Conservation (phyloP, 257 asterid genomes). For the Linaria vulgaris region DNA sequence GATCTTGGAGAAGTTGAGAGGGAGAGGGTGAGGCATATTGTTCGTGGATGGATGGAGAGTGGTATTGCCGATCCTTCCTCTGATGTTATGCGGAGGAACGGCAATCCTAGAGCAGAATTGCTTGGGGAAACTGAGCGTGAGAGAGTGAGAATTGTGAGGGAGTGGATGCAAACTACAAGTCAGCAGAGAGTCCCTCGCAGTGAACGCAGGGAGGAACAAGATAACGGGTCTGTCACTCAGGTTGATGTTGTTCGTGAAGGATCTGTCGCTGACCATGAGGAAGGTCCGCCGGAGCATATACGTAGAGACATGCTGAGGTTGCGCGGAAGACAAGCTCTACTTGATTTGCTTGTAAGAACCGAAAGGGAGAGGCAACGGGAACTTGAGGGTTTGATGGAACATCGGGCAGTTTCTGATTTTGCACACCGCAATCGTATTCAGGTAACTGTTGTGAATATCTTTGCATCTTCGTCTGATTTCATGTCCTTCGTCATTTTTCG, state of each 20-base stretch:
- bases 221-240: slow-evolving; percentile 43
- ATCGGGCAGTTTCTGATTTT: slow-evolving; percentile 50
- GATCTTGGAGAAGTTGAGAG: slow-evolving; percentile 87
- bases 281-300: slow-evolving; percentile 69
- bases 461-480: not conserved
- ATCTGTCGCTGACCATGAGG: slow-evolving; percentile 45
- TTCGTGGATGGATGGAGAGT: slow-evolving; percentile 92
- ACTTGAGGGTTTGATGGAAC: slow-evolving; percentile 40
- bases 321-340: slow-evolving; percentile 67
- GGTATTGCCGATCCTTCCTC: slow-evolving; percentile 62
- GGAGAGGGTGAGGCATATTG: slow-evolving; percentile 91
- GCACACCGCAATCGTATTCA: slow-evolving; percentile 51
- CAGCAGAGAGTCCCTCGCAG: slow-evolving; percentile 80
- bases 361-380: slow-evolving; percentile 52
- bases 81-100: slow-evolving; percentile 50
- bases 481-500: not conserved
- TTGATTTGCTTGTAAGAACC: slow-evolving; percentile 54
- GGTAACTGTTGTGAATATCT: slow-evolving; percentile 21
- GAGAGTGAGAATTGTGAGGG: slow-evolving; percentile 88
- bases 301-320: slow-evolving; percentile 65
- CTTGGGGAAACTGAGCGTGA: slow-evolving; percentile 92
- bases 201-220: slow-evolving; percentile 60
- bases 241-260: slow-evolving; percentile 52
- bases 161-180: slow-evolving; percentile 88
- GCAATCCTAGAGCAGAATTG: slow-evolving; percentile 70